Evolutionary conservation across 1,284 basidiomycete genomes (phyloP).

Genomic region (Sanguinoderma infundibulare): DNA sequence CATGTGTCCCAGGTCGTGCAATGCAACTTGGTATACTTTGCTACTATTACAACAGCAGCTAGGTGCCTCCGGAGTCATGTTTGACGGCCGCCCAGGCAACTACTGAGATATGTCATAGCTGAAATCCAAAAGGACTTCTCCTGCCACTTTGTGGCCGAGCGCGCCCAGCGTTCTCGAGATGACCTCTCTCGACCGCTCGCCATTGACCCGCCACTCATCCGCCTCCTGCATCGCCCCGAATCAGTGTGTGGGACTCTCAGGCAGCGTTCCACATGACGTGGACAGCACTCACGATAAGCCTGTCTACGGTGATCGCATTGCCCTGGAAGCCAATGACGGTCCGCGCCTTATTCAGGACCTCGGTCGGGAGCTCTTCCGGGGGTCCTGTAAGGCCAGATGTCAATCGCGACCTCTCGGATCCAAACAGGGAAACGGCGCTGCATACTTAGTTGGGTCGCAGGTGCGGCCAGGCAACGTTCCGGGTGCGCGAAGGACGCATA

Average conservation of each 20-base stretch:
- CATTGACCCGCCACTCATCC: background rate
- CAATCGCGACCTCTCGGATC: background rate
- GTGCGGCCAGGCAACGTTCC: conserved; percentile 50
- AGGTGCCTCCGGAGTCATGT: no score
- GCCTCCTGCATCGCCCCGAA: background rate
- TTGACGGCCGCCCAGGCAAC: no score
- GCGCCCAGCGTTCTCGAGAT: background rate
- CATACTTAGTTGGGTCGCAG: conserved; percentile 13
- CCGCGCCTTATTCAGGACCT: conserved; percentile 10
- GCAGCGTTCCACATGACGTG: no score
- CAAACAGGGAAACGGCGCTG: background rate
- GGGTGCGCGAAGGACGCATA: conserved; percentile 74
- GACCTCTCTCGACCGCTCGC: background rate
- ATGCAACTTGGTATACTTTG: no score
- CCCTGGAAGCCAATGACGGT: background rate
- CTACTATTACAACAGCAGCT: no score
- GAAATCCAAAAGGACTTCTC: background rate
- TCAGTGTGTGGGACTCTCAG: background rate
- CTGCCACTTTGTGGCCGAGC: background rate
- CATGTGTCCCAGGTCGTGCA: background rate
- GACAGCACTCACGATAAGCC: background rate
- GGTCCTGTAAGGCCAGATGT: conserved; percentile 8
- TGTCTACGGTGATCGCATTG: background rate
- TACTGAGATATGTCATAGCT: background rate
- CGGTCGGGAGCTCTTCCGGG: conserved; percentile 8